Evolutionary conservation across 2,329 filamentous ascomycete genomes (phyloP).

Genomic region (Lasiodiplodia sp.): DNA sequence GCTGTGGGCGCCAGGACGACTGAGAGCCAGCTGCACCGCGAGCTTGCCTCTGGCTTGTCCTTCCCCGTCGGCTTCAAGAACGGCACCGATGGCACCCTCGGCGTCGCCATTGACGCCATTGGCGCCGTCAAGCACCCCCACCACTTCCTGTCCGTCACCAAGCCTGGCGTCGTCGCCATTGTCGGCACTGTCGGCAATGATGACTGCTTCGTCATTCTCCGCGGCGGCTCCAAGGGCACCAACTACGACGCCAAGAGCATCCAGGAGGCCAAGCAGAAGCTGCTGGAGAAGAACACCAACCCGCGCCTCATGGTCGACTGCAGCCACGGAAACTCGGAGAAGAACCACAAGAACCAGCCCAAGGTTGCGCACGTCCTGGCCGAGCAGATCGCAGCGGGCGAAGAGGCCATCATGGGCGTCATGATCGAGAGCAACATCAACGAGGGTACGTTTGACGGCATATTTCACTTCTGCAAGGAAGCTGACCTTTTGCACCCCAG

Average conservation of each 20-base stretch:
- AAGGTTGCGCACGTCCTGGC: slow-evolving; percentile 85
- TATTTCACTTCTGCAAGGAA: slow-evolving; percentile 2
- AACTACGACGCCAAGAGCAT: slow-evolving; percentile 92
- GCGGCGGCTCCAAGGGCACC: slow-evolving; percentile 89
- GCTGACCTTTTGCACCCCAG: slow-evolving; percentile 48
- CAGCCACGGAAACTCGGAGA: slow-evolving; percentile 93
- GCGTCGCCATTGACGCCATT: slow-evolving; percentile 94
- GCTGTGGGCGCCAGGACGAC: slow-evolving; percentile 96
- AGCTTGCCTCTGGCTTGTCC: slow-evolving; percentile 89
- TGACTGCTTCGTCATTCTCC: slow-evolving; percentile 95
- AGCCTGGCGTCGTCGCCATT: slow-evolving; percentile 93
- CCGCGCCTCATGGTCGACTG: slow-evolving; percentile 96
- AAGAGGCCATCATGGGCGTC: slow-evolving; percentile 89
- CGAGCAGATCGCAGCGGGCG: slow-evolving; percentile 83
- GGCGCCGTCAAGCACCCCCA: slow-evolving; percentile 90
- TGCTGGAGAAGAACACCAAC: slow-evolving; percentile 75
- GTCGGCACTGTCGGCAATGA: slow-evolving; percentile 94
- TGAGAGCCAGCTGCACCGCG: slow-evolving; percentile 93
- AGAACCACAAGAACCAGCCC: slow-evolving; percentile 97
- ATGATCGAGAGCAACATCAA: slow-evolving; percentile 99
- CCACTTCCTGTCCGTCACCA: slow-evolving; percentile 96
- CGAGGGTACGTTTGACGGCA: slow-evolving; percentile 68
- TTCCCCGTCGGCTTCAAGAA: slow-evolving; percentile 99
- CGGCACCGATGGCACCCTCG: slow-evolving; percentile 89
- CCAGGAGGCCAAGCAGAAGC: slow-evolving; percentile 78